Percentiles rank a stretch among this genome's conserved stretches.
Conservation (phyloP, 116 monocot genomes). For the Dioscorea cayenensis region DNA sequence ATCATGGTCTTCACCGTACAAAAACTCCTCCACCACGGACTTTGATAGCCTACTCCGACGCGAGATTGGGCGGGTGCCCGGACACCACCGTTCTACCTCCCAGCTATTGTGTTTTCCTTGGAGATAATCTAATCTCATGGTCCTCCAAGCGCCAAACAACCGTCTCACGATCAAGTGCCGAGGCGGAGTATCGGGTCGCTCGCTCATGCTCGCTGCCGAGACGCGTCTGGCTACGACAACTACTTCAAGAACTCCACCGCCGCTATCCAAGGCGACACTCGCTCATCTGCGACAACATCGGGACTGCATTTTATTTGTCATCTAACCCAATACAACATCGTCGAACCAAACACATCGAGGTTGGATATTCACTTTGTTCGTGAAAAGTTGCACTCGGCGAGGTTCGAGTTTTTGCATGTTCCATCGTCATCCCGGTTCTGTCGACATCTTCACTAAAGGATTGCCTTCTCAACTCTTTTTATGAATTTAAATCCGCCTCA, state of each 20-base stretch:
- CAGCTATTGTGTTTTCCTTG: background rate
- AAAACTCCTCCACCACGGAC: too few relatives aligned
- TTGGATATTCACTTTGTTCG: background rate
- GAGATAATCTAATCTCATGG: background rate
- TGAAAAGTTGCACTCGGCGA: too few relatives aligned
- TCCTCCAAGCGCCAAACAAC: background rate
- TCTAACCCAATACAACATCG: background rate
- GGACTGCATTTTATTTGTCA: background rate
- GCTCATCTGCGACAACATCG: background rate
- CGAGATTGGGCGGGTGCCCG: background rate
- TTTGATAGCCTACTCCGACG: background rate
- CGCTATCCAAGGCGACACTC: background rate
- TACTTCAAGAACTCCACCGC: background rate
- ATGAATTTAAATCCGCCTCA: too few relatives aligned
- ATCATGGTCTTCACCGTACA: background rate
- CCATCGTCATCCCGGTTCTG: too few relatives aligned
- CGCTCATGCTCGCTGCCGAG: background rate
- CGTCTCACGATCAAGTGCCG: background rate
- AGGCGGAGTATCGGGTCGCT: background rate
- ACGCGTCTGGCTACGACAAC: background rate
- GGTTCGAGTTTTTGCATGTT: too few relatives aligned
- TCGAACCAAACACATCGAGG: constrained; percentile 1
- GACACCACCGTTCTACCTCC: background rate
- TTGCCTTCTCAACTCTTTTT: too few relatives aligned
- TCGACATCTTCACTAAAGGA: too few relatives aligned